A percentile compares a stretch with the other conserved stretches of the same genome.
Conservation (phyloP, 2,329 filamentous ascomycete species). For the Pseudogymnoascus sp. region DNA sequence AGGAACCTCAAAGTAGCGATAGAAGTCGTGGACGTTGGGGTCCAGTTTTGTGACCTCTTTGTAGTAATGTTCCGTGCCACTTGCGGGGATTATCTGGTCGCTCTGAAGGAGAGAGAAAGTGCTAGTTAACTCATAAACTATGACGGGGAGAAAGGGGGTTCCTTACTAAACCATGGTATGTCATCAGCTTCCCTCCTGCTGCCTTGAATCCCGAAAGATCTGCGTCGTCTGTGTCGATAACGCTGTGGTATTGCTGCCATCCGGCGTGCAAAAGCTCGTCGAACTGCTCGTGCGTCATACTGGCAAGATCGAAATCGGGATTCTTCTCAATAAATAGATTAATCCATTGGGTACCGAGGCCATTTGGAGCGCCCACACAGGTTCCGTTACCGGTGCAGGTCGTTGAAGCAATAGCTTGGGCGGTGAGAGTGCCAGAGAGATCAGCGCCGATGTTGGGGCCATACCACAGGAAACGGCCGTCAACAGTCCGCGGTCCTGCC, state of each 20-base stretch:
- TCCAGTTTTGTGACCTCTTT: conserved; percentile 16
- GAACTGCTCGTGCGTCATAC: conserved; percentile 11
- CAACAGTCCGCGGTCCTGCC: conserved; percentile 7
- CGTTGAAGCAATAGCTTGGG: neutral
- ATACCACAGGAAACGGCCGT: conserved; percentile 10
- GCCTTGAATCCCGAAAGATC: conserved; percentile 12
- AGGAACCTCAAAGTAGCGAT: conserved; percentile 26
- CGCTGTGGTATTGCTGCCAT: conserved; percentile 10
- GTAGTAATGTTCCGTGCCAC: conserved; percentile 23
- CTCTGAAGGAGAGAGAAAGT: neutral
- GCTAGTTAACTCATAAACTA: neutral
- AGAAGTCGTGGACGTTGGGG: conserved; percentile 25
- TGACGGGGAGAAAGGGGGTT: neutral
- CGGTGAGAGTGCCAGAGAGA: neutral
- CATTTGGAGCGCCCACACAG: neutral
- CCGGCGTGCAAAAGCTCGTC: neutral
- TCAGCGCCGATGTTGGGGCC: conserved; percentile 9
- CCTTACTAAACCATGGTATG: conserved; percentile 15
- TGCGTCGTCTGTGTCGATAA: conserved; percentile 12
- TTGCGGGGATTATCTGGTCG: conserved; percentile 13
- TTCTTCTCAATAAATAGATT: conserved; percentile 12
- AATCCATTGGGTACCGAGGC: conserved; percentile 4
- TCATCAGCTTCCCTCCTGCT: conserved; percentile 13
- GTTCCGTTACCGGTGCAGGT: conserved; percentile 8
- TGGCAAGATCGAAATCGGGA: conserved; percentile 10